Base-by-base conservation (phyloP, 179 eudicot genomes). In the Heliamphora pulchella region DNA sequence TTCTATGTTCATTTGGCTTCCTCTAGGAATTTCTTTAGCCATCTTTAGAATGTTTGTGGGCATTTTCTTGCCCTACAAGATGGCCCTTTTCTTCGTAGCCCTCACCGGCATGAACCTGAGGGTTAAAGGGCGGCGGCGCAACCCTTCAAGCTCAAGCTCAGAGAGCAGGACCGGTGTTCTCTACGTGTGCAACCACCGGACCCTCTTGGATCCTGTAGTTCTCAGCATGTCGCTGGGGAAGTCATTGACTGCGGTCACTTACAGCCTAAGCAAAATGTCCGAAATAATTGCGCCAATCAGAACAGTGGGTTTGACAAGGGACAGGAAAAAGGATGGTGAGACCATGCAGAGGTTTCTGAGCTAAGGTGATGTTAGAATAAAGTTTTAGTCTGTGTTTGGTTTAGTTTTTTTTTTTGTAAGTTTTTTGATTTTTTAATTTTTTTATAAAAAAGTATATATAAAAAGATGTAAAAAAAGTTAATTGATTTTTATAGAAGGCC, bases 181-280 rank as follows among this genome's bases (percentile, higher is more conserved):
- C 15, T 91, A 89, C 48, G 94, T 87, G n/a, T 92, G 94, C 67
- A 92, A 92, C 88, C 97, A 91, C 75, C 87, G 83, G 62, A 92
- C 94, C 0, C 55, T 92, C 5, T 75, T 89, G 73, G 97, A 92
- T 81, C 94, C 81, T 92, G 10, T 91, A 79, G 80, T 81, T 92
- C 8, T 87, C 91, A 0, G 83, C 76, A 31, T 85, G 86, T n/a
- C 31, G 0, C 86, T 91, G 0, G 81, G 74, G 78, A 89, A 86
- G 79, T 86, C 92, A 6, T 82, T 91, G 54, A 89, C 91, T 0
- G 91, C 97, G 0, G 92, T 88, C 3, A 91, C 94, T 0, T 92
- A 92, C 62, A 91, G 94, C 77, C 81, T 92, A 64, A 92, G 97
- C 58, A 83, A 84, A 79, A 15, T 91, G 75, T 89, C 94, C 0